These are phyloP conservation scores for Mucor indicus DNA, from an alignment of 371 early-diverging fungal species.

Conservation along the genomic window DNA sequence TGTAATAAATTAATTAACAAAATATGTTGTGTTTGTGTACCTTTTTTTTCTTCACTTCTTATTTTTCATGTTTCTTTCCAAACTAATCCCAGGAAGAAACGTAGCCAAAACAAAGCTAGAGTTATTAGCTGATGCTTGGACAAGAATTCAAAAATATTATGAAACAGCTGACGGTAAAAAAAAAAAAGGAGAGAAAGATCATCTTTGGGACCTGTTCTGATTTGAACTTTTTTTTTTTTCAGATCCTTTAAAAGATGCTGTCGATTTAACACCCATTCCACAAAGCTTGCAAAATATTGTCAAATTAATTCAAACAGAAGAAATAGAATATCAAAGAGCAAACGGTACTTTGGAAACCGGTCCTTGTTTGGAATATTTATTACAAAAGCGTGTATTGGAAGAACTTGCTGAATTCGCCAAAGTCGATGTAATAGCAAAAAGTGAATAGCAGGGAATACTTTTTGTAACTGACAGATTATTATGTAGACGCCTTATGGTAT, in stretches of 20 bases:
- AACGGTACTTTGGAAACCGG: constrained; percentile 48
- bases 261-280: constrained; percentile 49
- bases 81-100: constrained; percentile 46
- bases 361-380: constrained; percentile 47
- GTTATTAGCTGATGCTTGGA: constrained; percentile 44
- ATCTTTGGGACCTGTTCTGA: too few species aligned
- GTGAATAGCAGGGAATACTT: neutral
- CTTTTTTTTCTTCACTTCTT: neutral
- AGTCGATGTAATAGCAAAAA: constrained; percentile 35
- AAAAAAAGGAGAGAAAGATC: neutral
- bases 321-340: constrained; percentile 43
- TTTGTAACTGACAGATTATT: neutral
- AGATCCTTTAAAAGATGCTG: constrained; percentile 53
- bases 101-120: constrained; percentile 44
- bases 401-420: constrained; percentile 51
- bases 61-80: constrained; percentile 42
- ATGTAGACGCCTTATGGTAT: constrained; percentile 50
- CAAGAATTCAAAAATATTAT: constrained; percentile 48
- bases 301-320: constrained; percentile 48
- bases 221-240: neutral
- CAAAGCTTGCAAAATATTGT: constrained; percentile 43
- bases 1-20: too few species aligned
- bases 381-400: constrained; percentile 47
- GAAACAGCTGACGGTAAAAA: constrained; percentile 45
- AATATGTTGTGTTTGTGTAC: too few species aligned